phyloP scores from a whole-genome alignment of 495 filamentous ascomycete genomes.

The Tuber microsphaerosporum region DNA sequence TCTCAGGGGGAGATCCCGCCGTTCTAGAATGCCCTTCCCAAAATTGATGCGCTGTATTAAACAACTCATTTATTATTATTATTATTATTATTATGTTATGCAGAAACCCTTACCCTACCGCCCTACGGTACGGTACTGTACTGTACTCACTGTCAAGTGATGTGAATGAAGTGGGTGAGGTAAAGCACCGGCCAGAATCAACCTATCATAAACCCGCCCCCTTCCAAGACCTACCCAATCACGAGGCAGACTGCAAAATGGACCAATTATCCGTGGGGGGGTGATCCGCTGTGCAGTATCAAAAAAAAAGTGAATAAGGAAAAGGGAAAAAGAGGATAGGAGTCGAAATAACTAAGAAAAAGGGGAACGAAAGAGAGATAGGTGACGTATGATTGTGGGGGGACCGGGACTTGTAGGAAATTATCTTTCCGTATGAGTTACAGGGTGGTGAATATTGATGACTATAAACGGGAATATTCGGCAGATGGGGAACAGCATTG shows the following conservation, averaged over 20 bases:
- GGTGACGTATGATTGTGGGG: background rate
- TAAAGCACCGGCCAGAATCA: background rate
- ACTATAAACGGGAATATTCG: background rate
- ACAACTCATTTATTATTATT: background rate
- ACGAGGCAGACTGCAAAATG: background rate
- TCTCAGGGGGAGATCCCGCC: background rate
- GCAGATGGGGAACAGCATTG: background rate
- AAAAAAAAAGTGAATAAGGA: background rate
- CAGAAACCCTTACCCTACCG: slow-evolving; percentile 1
- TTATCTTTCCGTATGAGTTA: background rate
- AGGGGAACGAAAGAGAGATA: background rate
- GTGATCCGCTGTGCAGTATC: background rate
- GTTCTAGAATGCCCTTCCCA: background rate
- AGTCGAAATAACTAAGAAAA: background rate
- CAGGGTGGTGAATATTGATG: background rate
- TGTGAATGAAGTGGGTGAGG: background rate
- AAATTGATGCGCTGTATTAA: background rate
- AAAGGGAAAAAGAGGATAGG: background rate
- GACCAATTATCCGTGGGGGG: background rate
- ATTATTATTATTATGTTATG: background rate
- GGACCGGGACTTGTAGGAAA: background rate
- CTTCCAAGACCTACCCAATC: background rate
- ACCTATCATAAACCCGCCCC: background rate
- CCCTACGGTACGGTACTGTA: background rate
- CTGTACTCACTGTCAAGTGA: background rate